Evolutionary conservation across 768 basidiomycete genomes (phyloP), one percentile per base, ranked within the genome.

Genomic region (Amyloporia xantha): DNA sequence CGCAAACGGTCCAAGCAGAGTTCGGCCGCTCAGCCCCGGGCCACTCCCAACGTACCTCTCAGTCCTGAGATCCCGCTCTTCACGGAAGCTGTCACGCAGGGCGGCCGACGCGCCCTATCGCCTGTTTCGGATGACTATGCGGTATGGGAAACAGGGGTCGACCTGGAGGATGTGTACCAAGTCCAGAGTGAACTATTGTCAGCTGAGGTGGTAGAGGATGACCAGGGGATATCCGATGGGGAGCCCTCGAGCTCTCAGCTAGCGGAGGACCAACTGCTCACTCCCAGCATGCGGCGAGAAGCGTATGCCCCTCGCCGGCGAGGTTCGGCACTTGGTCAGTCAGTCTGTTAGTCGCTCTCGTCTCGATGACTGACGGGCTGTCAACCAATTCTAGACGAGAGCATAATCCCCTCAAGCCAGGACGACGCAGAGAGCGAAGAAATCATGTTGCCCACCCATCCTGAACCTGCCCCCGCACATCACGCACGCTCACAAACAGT

Each of bases 1-100:
- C 39, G 41, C 4, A 44, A 20, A 15, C 17, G 28, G 17, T 7
- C 24, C 21, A 48, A 26, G 23, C 5, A 33, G 12, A 1, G 27
- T 20, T 35, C 41, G 20, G 9, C 17, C 15, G 24, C 38, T 9
- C 15, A 17, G 7, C 20, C 19, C 2, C 25, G 36, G 12, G 21
- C 9, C 9, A 10, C 37, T 20, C 30, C 35, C 20, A 26, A 17
- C 20, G n/a, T n/a, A 21, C 13, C 36, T 15, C 24, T 26, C 9
- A 50, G 43, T 30, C 49, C 49, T 11, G 42, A 44, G 26, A 28
- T 45, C 12, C 49, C 49, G 11, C 35, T 41, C 17, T 43, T 39
- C 7, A 27, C 25, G 24, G 35, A 24, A 6, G 48, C 27, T 3
- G 19, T 35, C 33, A 9, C n/a, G 10, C 33, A 9, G 33, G 9